phyloP scores from a whole-genome alignment of 192 early-diverging fungal genomes.

The Podila epicladia region DNA sequence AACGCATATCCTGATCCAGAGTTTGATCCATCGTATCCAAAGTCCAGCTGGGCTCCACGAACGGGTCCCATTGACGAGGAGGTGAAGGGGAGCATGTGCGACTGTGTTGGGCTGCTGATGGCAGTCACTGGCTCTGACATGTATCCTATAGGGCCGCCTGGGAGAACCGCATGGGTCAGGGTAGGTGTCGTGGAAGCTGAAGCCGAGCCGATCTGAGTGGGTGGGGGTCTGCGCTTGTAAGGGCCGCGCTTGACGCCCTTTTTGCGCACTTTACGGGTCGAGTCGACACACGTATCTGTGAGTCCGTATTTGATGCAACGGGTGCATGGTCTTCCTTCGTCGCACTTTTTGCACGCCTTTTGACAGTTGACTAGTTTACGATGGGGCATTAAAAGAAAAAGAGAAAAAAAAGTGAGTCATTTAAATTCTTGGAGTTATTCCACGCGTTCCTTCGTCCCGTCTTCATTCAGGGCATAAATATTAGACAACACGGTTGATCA shows the following conservation, averaged over 20 bases:
- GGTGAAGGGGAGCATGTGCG: conserved; percentile 52
- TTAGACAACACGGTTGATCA: too few species aligned
- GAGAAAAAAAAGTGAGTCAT: neutral
- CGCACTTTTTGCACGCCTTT: conserved; percentile 91
- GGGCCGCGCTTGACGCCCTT: conserved; percentile 86
- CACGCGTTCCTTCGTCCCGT: too few species aligned
- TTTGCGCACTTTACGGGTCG: conserved; percentile 79
- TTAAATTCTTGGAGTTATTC: neutral
- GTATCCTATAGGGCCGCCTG: conserved; percentile 37
- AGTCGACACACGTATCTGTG: conserved; percentile 73
- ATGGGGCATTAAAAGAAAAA: conserved; percentile 1
- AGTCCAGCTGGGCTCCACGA: conserved; percentile 6
- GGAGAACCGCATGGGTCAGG: conserved; percentile 36
- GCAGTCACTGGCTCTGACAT: conserved; percentile 52
- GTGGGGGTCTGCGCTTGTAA: conserved; percentile 69
- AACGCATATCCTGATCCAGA: conserved; percentile 27
- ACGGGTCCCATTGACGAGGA: conserved; percentile 28
- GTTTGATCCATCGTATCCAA: conserved; percentile 33
- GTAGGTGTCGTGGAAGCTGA: conserved; percentile 43
- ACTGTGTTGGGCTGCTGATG: conserved; percentile 45
- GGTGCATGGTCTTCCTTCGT: conserved; percentile 79
- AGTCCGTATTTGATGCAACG: conserved; percentile 80
- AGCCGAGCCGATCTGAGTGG: conserved; percentile 46
- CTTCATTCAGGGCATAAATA: too few species aligned
- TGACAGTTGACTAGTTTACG: conserved; percentile 75